These are phyloP conservation scores for Fusarium robinianum DNA, from an alignment of 2,329 filamentous ascomycete genomes.

Conservation along the genomic window DNA sequence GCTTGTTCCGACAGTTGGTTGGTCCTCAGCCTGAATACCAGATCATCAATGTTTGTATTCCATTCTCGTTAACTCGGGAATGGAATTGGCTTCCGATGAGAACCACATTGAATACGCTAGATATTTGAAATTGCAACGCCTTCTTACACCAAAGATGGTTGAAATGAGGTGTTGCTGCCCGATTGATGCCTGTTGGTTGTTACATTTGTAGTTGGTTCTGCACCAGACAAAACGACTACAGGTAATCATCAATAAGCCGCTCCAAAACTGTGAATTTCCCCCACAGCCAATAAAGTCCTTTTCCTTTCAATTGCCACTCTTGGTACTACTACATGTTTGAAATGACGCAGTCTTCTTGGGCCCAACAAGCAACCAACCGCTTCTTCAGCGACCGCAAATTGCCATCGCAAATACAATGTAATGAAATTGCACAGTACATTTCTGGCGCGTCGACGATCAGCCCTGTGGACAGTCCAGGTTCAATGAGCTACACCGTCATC, in stretches of 20 bases:
- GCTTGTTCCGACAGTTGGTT: no score
- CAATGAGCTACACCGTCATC: constrained; percentile 38
- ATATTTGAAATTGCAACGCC: background rate
- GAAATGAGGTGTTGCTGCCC: constrained; percentile 6
- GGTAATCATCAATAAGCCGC: constrained; percentile 6
- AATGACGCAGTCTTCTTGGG: constrained; percentile 19
- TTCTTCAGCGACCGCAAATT: constrained; percentile 29
- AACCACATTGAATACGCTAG: background rate
- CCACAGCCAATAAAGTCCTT: constrained; percentile 1
- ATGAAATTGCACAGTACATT: constrained; percentile 27
- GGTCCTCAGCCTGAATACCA: no score
- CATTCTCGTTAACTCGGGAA: background rate
- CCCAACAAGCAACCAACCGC: constrained; percentile 15
- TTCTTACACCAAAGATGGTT: constrained; percentile 1
- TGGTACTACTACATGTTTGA: constrained; percentile 2
- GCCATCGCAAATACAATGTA: constrained; percentile 31
- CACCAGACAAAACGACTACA: background rate
- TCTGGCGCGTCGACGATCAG: constrained; percentile 26
- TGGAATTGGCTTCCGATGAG: background rate
- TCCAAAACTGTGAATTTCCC: constrained; percentile 3
- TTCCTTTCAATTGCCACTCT: constrained; percentile 2
- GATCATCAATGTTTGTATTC: no score
- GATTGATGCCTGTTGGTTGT: constrained; percentile 6
- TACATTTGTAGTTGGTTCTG: background rate
- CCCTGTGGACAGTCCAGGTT: constrained; percentile 35